Evolutionary conservation across 352 stramenopile species (phyloP), one percentile per base, ranked within the genome.

Genomic region (Pythium plurisporium): DNA sequence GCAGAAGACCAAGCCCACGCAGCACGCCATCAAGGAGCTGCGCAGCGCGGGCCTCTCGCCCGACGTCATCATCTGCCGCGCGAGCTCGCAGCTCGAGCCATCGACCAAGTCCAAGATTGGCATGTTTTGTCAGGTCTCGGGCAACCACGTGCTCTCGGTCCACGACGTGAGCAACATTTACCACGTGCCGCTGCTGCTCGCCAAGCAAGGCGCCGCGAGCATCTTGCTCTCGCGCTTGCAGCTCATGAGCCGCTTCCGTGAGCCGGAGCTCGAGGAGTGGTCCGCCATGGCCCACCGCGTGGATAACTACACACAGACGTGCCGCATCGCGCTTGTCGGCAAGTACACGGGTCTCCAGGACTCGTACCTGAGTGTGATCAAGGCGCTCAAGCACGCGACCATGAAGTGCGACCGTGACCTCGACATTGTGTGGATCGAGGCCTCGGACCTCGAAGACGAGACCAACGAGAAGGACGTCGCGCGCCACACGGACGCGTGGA

Each of bases 111-210:
- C 87, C 25, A 99, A 99, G 77, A 99, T 99, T 62, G 95, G 90
- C 40, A 96, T 97, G 76, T 99, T 99, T 79, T 99, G 96, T 79
- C 95, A 99, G 70, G 96, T 99, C 12, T 88, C 82, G 40, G 79
- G 89, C 17, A 86, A 88, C 44, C 84, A 97, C 74, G 96, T 99
- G 37, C 76, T 99, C 9, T 98, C 88, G 42, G 96, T 99, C 31
- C 96, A 99, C 80, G 97, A 99, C 63, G 97, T 99, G 45, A 97
- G 82, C 72, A 99, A 99, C 85, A 99, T 99, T 47, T 99, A 99
- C 73, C 97, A 99, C 79, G 98, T 99, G 15, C 97, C 97, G 31
- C 64, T 99, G 41, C 77, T 99, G 33, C 74, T 99, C 48, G 72
- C 96, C 54, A 86, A 99, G 73, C 98, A 99, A 70, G 91, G 94